Evolutionary conservation across 352 stramenopile genomes (phyloP), one percentile per base, ranked within the genome.

Genomic region (Halophytophthora batemanensis): DNA sequence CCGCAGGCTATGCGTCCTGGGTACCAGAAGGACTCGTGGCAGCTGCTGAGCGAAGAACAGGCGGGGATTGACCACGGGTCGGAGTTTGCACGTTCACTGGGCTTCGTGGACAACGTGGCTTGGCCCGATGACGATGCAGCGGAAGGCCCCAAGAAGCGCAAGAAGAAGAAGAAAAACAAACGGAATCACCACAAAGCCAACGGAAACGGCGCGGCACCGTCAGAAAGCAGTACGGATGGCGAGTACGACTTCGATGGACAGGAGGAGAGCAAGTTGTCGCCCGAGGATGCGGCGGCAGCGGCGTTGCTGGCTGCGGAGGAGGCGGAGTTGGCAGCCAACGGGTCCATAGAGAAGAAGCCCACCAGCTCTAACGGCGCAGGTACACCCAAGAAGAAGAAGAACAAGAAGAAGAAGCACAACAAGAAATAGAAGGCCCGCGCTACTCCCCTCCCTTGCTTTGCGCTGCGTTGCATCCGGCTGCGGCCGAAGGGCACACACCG

Each of bases 101-200:
- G 83, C 28, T 94, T 94, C 48, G 61, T 92, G 18, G 84, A 95
- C 43, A 82, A 95, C 58, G 78, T 93, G 2, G 80, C 83, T 40
- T 95, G 82, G 80, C 82, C 83, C 1, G 80, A 90, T 22, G 74
- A 90, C 14, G 66, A 83, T 55, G 46, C 44, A 18, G 49, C 43
- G 17, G 64, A 85, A 18, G 59, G 61, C 25, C 64, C 51, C n/a
- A 69, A 74, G 35, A 89, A 89, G 68, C 88, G 87, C 50, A 92
- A 92, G 65, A 90, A 87, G 56, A 87, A 86, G 65, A 86, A 82
- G 61, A 84, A 86, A 59, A 28, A 61, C 21, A 73, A 74, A 19
- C 53, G 64, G 53, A 74, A 59, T 65, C 34, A 51, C 31, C 17
- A 43, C n/a, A 33, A 23, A 33, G 61, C 57, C 2, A 45, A 45